These are phyloP conservation scores for Acacia melanoxylon DNA, from an alignment of 306 rosid genomes.

Conservation along the genomic window DNA sequence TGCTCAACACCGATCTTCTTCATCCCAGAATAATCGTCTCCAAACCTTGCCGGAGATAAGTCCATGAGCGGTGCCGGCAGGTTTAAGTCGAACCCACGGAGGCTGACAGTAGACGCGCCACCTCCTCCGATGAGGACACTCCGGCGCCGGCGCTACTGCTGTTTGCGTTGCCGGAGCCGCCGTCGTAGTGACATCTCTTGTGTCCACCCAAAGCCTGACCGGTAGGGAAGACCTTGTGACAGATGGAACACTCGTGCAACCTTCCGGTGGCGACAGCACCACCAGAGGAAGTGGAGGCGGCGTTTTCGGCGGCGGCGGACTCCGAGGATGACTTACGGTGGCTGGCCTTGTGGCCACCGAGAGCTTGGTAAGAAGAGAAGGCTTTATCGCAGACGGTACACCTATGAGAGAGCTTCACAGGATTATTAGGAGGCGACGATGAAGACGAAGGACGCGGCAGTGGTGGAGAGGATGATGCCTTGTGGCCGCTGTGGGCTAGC, in stretches of 20 bases:
- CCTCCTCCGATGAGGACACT: conserved; percentile 46
- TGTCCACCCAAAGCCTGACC: conserved; percentile 84
- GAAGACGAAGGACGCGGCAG: not conserved
- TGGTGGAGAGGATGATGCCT: not conserved
- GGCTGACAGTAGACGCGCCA: conserved; percentile 42
- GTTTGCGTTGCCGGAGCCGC: conserved; percentile 40
- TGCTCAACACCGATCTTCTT: conserved; percentile 35
- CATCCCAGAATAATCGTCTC: not conserved
- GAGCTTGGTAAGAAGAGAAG: conserved; percentile 66
- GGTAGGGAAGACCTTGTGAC: conserved; percentile 68
- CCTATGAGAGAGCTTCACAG: conserved; percentile 37
- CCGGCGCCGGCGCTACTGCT: not conserved
- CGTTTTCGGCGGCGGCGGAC: not conserved
- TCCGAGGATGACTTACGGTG: conserved; percentile 52
- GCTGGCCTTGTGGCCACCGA: conserved; percentile 79
- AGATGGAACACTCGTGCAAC: conserved; percentile 67
- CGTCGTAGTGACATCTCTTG: conserved; percentile 75
- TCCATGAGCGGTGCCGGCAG: conserved; percentile 57
- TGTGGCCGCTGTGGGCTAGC: conserved; percentile 56
- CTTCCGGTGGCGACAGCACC: not conserved
- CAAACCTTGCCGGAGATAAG: conserved; percentile 26
- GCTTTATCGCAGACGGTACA: conserved; percentile 59
- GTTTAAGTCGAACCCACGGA: conserved; percentile 56
- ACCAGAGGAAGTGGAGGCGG: not conserved
- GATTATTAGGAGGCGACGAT: not conserved